Conservation (phyloP, 2,329 filamentous ascomycete species). For the Pseudonectria foliicola region DNA sequence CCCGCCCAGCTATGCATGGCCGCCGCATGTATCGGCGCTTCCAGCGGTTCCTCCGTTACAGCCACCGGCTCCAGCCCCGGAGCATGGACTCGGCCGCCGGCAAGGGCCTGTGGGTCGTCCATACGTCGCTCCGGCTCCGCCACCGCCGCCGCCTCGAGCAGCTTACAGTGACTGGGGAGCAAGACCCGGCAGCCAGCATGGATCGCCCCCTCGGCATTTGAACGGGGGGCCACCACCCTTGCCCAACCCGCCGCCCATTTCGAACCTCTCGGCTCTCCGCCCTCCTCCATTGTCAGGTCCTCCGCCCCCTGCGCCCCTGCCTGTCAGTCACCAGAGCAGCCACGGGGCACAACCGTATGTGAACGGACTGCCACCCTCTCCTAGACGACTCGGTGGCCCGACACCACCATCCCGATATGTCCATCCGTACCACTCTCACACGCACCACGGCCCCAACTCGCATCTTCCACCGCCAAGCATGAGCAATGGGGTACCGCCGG, state of each 20-base stretch:
- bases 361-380: constrained; percentile 43
- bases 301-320: constrained; percentile 33
- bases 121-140: constrained; percentile 15
- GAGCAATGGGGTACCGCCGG: constrained; percentile 27
- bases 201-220: constrained; percentile 40
- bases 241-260: constrained; percentile 22
- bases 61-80: constrained; percentile 14
- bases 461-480: constrained; percentile 25
- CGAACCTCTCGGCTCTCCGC: constrained; percentile 39
- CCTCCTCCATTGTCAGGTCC: constrained; percentile 41
- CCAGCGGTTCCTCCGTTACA: constrained; percentile 16
- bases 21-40: constrained; percentile 17
- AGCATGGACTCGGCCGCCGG: constrained; percentile 17
- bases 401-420: constrained; percentile 36
- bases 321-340: constrained; percentile 34
- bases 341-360: constrained; percentile 26
- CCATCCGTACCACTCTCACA: constrained; percentile 26
- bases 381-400: constrained; percentile 38
- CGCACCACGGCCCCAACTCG: constrained; percentile 17
- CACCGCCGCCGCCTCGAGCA: constrained; percentile 19
- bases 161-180: constrained; percentile 40
- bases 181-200: constrained; percentile 42
- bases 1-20: constrained; percentile 18
- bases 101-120: constrained; percentile 19
- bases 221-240: constrained; percentile 39